Evolutionary conservation across 306 rosid genomes (phyloP), one percentile per base, ranked within the genome.

Genomic region (Castanea sativa): DNA sequence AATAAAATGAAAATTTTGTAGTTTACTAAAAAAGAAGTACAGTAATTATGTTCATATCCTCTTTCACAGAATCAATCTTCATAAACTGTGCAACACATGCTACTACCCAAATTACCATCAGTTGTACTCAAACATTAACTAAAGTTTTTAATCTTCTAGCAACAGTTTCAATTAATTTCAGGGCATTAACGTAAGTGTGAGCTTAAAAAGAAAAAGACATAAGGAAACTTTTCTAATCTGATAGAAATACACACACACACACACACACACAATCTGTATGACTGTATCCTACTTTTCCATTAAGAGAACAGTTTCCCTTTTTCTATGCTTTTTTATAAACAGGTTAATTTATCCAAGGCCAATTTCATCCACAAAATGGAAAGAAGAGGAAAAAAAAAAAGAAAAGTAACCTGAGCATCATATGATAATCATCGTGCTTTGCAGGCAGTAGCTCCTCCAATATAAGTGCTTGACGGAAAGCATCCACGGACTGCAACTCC

Each of bases 361-460:
- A 65, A 27, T 18, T 5, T 9, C 58, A 21, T 4, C 53, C 16
- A 15, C 33, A 8, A 21, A 68, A 71, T 18, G 8, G 41, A 73
- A 43, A 11, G 51, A 67, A 64, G 38, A 73, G 8, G 56, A 67
- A 64, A 30, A 73, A 11, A 11, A 60, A 67, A 64, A 30, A 73
- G 6, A 18, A n/a, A 81, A 58, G 2, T 19, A 29, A 88, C 97
- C 98, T 93, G 78, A 95, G 97, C 93, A 95, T 78, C 88, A 76
- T 88, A 74, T 95, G 99, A 87, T 91, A 93, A 82, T 93, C 99
- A 88, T 95, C 96, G 55, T 93, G 98, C 86, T 88, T 88, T 52
- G 88, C 57, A 73, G 96, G 98, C 72, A 95, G 89, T 32, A 93
- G 89, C 21, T 91, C 96, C 8, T 93, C 99, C 82, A 76, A 73